Conservation (phyloP, 192 early-diverging fungal genomes). For the Coemansia sp. region DNA sequence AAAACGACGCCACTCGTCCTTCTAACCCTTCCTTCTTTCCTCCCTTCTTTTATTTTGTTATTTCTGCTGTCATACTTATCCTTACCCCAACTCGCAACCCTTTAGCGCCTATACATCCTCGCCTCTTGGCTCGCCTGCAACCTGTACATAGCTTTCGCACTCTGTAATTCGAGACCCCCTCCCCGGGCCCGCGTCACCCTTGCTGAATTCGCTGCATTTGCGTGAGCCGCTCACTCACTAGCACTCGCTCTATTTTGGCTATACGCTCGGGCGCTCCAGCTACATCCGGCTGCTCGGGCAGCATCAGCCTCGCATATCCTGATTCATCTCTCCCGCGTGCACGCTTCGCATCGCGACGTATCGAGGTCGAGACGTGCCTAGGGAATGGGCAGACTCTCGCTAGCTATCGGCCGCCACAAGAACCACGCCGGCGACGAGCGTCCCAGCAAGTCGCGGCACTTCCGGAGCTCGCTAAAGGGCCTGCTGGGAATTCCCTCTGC, state of each 20-base stretch:
- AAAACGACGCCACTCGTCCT: not conserved
- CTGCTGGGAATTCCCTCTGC: slow-evolving; percentile 38
- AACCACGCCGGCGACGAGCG: slow-evolving; percentile 28
- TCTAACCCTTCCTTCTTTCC: not conserved
- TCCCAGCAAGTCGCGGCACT: slow-evolving; percentile 30
- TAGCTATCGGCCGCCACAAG: slow-evolving; percentile 45
- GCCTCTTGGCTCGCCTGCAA: not conserved
- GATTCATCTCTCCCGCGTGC: not conserved
- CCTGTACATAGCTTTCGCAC: not conserved
- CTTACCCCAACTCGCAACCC: too few relatives aligned
- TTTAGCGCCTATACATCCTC: not conserved
- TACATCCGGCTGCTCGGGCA: not conserved
- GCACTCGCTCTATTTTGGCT: not conserved
- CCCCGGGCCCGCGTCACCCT: not conserved
- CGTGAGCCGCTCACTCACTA: not conserved
- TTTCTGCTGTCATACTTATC: not conserved
- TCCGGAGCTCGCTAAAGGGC: slow-evolving; percentile 45
- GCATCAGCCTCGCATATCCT: not conserved
- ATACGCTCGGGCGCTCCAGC: not conserved
- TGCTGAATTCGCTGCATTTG: slow-evolving; percentile 8
- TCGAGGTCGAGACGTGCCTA: not conserved
- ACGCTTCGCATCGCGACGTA: not conserved
- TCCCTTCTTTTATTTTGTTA: slow-evolving; percentile 4
- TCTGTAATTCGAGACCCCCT: slow-evolving; percentile 1
- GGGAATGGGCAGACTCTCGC: slow-evolving; percentile 48